Evolutionary conservation across 2,329 filamentous ascomycete species (phyloP).

Genomic region (Trichophyton schoenleinii): DNA sequence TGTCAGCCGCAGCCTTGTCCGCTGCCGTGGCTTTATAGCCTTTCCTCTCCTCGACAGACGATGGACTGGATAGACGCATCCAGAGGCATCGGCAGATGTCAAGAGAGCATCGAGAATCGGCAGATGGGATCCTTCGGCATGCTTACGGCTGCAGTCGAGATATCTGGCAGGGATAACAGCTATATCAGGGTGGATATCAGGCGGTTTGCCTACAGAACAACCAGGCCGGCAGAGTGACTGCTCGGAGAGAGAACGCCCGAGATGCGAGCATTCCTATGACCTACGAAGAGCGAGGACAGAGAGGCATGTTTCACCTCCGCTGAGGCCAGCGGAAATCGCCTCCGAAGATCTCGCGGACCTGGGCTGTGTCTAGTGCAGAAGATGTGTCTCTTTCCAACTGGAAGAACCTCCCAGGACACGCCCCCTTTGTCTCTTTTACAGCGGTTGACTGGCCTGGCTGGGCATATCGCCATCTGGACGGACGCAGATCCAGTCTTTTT

Average conservation of each 20-base stretch:
- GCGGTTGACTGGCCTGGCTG: neutral
- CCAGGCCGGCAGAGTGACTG: too few species aligned
- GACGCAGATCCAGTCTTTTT: neutral
- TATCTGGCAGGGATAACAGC: too few species aligned
- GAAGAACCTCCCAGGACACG: neutral
- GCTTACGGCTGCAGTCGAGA: too few species aligned
- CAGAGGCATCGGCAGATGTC: too few species aligned
- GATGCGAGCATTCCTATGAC: neutral
- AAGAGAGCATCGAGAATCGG: too few species aligned
- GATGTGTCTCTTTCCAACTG: neutral
- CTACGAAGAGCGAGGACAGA: neutral
- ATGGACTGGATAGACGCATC: too few species aligned
- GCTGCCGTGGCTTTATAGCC: too few species aligned
- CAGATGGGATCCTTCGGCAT: too few species aligned
- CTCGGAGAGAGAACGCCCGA: neutral
- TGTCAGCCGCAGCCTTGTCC: neutral
- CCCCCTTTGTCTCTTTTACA: neutral
- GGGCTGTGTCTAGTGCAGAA: neutral
- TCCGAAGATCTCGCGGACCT: neutral
- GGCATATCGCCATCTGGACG: neutral
- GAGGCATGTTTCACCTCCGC: neutral
- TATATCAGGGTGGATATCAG: too few species aligned
- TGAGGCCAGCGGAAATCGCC: neutral
- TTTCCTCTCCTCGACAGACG: too few species aligned
- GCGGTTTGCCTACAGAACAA: too few species aligned